A percentile compares a stretch with the other conserved stretches of the same genome.
Conservation (phyloP, 176 grass and related monocot species). For the Oryza glumipatula region DNA sequence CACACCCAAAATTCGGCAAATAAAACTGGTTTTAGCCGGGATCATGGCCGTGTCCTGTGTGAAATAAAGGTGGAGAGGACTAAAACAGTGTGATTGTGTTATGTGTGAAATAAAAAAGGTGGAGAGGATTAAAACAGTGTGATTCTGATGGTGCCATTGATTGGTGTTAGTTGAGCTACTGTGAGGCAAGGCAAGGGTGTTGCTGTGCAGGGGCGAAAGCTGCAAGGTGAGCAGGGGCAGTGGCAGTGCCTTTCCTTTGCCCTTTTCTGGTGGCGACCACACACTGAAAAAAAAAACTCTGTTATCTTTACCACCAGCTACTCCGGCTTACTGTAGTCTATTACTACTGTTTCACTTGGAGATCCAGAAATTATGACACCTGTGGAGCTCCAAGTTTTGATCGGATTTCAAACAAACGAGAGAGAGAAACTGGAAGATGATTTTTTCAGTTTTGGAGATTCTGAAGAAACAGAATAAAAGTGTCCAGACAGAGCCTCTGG, state of each 20-base stretch:
- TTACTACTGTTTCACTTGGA: neutral
- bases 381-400: neutral
- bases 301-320: neutral
- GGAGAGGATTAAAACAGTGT: neutral
- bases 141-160: neutral
- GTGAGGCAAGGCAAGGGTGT: neutral
- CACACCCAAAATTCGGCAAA: too few relatives aligned
- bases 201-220: neutral
- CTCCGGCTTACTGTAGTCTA: too few relatives aligned
- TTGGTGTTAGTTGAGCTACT: neutral
- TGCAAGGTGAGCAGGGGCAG: neutral
- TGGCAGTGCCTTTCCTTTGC: neutral
- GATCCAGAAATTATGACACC: neutral
- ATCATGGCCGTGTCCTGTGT: neutral
- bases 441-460: neutral
- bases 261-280: slow-evolving; percentile 21
- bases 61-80: neutral
- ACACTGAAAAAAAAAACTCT: neutral
- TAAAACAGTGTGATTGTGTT: neutral
- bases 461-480: neutral
- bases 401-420: neutral
- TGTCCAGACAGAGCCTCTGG: neutral
- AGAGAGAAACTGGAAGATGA: too few relatives aligned
- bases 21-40: too few relatives aligned
- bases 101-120: neutral